Evolutionary conservation across 106 monocot species (phyloP).

Genomic region (Dendrobium huoshanense): DNA sequence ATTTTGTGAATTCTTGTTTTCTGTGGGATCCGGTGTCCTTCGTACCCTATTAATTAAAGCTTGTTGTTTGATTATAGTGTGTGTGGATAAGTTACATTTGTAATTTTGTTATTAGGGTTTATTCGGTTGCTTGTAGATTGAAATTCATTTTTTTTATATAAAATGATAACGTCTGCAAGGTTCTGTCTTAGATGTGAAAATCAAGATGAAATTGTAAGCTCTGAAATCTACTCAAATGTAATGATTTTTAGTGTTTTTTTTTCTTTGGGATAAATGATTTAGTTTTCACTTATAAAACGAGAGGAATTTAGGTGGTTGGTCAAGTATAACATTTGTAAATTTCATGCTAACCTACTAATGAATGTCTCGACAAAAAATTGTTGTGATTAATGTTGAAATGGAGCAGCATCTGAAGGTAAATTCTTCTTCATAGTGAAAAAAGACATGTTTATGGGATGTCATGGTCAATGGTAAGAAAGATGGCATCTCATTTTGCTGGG

Average conservation of each 20-base stretch:
- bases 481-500: background rate
- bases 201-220: background rate
- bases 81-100: background rate
- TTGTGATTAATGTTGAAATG: background rate
- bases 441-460: background rate
- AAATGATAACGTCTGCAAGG: background rate
- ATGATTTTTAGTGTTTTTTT: too few relatives aligned
- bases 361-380: background rate
- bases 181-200: background rate
- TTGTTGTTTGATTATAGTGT: background rate
- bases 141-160: background rate
- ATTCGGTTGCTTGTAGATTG: background rate
- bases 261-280: too few relatives aligned
- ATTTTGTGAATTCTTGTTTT: background rate
- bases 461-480: background rate
- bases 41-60: background rate
- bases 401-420: background rate
- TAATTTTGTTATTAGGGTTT: background rate
- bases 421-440: background rate
- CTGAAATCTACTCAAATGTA: background rate
- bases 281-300: too few relatives aligned
- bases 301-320: too few relatives aligned
- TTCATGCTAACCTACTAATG: background rate
- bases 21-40: background rate
- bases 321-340: background rate